Evolutionary conservation across 345 rosid species (phyloP), one percentile per base, ranked within the genome.

Genomic region (Schrenkiella parvula): DNA sequence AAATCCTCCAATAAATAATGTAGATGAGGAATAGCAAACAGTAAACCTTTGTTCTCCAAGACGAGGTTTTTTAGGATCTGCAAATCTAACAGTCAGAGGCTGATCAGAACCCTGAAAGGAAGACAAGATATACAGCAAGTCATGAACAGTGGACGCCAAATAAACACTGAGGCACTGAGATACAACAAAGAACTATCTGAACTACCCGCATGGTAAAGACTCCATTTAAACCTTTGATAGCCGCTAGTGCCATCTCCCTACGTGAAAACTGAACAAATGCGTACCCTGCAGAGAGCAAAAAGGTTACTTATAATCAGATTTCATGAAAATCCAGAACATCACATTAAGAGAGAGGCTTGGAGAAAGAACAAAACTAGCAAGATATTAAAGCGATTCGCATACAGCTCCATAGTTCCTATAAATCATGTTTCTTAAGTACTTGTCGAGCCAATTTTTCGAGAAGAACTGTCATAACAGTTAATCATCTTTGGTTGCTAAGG

Each of bases 201-300:
- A 63, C 70, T 84, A 93, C 97, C 81, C 86, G 80, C 87, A 88
- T 90, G 10, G 82, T 87, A 80, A 87, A 89, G 55, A 74, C 43
- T 68, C 96, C 97, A 79, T 80, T 81, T 83, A 90, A 75, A 76
- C 82, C 89, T 80, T 83, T 82, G 62, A 93, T 90, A 70, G 97
- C 97, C 43, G 89, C 93, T 73, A 86, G 26, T 34, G 96, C 97
- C 98, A 87, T 90, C 70, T 90, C 93, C 73, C 80, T 83, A 55
- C 81, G 80, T 65, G 87, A 72, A 80, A 78, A 88, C 79, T 86
- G 92, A 61, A 89, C 80, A 85, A 93, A 93, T 59, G 85, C 98
- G 68, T 79, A 89, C 66, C 97, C 96, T 90, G 84, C 79, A 83
- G 58, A 78, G 70, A 71, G 75, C 23, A 63, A 72, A 41, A 25